These are phyloP conservation scores for Lactifluus hygrophoroides DNA, from an alignment of 768 basidiomycete species.

Conservation along the genomic window DNA sequence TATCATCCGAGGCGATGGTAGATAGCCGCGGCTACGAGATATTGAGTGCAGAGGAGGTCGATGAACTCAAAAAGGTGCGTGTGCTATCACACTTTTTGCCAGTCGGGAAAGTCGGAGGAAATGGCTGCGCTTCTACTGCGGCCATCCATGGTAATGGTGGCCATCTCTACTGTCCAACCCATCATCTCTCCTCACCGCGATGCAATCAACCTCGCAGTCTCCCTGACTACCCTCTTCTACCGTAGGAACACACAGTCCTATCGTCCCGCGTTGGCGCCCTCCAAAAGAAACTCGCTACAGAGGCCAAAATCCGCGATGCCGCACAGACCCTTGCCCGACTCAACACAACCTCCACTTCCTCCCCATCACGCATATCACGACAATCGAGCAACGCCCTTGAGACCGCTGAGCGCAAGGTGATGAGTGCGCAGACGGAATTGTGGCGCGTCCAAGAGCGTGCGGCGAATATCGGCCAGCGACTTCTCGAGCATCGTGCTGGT, in stretches of 20 bases:
- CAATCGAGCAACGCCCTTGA: constrained; percentile 66
- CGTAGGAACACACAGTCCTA: constrained; percentile 68
- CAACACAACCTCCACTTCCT: constrained; percentile 34
- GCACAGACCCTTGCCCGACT: constrained; percentile 66
- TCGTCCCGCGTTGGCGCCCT: constrained; percentile 56
- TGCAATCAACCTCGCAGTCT: not conserved
- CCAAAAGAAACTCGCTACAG: constrained; percentile 66
- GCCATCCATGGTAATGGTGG: too few species aligned
- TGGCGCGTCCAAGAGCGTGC: constrained; percentile 58
- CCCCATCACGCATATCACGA: constrained; percentile 49
- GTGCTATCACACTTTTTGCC: not conserved
- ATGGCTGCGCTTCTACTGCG: too few species aligned
- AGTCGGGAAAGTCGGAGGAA: not conserved
- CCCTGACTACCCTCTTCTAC: constrained; percentile 16
- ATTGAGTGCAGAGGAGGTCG: constrained; percentile 62
- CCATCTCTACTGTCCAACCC: not conserved
- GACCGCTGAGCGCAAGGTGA: constrained; percentile 64
- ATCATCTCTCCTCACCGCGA: not conserved
- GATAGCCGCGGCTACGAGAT: constrained; percentile 80
- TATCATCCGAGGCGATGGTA: constrained; percentile 92
- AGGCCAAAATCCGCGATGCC: constrained; percentile 85
- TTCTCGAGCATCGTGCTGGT: constrained; percentile 78
- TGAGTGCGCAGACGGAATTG: constrained; percentile 60
- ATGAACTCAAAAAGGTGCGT: constrained; percentile 60
- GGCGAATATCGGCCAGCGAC: constrained; percentile 49